Evolutionary conservation across 1,139 yeast species (phyloP).

Genomic region (Blastobotrys indianensis): DNA sequence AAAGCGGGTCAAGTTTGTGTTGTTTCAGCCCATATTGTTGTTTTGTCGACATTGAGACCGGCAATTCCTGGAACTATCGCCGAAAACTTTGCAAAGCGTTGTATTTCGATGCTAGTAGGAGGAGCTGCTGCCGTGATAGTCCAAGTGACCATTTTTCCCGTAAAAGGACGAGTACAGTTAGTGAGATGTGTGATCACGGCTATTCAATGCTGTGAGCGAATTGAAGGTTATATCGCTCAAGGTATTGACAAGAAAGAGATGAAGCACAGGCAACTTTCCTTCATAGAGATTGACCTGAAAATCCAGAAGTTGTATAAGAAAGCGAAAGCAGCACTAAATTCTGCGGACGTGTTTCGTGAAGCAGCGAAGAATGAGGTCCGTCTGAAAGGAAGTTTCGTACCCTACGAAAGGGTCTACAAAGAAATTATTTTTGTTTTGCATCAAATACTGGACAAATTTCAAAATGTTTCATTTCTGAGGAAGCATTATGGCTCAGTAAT

Average conservation of each 20-base stretch:
- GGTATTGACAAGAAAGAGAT: conserved; percentile 32
- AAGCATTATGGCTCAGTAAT: conserved; percentile 43
- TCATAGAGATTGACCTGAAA: conserved; percentile 2
- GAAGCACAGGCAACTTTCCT: conserved; percentile 19
- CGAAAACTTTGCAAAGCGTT: conserved; percentile 43
- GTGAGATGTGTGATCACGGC: conserved; percentile 39
- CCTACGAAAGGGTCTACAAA: conserved; percentile 37
- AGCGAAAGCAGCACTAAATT: conserved; percentile 37
- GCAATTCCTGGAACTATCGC: conserved; percentile 39
- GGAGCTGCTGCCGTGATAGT: conserved; percentile 43
- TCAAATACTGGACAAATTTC: conserved; percentile 45
- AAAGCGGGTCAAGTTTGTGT: conserved; percentile 47
- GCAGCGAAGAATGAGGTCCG: conserved; percentile 45
- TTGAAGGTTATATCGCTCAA: conserved; percentile 37
- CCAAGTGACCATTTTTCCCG: conserved; percentile 42
- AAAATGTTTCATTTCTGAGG: conserved; percentile 41
- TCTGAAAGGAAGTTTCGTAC: conserved; percentile 41
- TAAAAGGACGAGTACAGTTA: conserved; percentile 42
- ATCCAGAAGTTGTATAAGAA: conserved; percentile 28
- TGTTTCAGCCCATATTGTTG: conserved; percentile 42
- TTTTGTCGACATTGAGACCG: conserved; percentile 40
- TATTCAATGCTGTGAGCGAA: conserved; percentile 37
- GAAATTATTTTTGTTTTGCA: conserved; percentile 43
- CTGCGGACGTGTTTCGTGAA: conserved; percentile 39
- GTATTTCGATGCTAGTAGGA: conserved; percentile 46